Evolutionary conservation across 2,329 filamentous ascomycete genomes (phyloP).

Genomic region (Simplicillium sp.): DNA sequence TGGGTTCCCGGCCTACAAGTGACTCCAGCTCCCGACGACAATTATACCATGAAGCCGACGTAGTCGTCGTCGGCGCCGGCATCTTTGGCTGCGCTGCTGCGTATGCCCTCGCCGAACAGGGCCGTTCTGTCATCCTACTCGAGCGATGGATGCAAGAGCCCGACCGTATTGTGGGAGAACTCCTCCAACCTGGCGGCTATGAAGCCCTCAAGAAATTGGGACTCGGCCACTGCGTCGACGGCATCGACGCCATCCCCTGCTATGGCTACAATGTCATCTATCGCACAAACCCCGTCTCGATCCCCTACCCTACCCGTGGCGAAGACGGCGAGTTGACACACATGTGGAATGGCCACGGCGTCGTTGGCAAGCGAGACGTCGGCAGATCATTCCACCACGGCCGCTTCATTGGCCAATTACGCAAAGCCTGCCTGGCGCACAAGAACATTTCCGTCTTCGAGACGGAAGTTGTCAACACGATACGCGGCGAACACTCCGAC

Average conservation of each 20-base stretch:
- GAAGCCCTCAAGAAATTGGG: constrained; percentile 72
- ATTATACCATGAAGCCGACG: constrained; percentile 59
- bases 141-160: constrained; percentile 87
- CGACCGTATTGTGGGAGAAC: constrained; percentile 89
- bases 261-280: constrained; percentile 85
- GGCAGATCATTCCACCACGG: constrained; percentile 90
- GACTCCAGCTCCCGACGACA: constrained; percentile 38
- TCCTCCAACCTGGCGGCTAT: constrained; percentile 88
- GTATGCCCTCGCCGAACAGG: constrained; percentile 76
- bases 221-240: constrained; percentile 72
- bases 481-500: constrained; percentile 57
- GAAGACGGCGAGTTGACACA: constrained; percentile 30
- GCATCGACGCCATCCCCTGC: constrained; percentile 75
- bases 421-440: constrained; percentile 62
- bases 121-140: constrained; percentile 80
- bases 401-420: constrained; percentile 76
- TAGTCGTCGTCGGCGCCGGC: constrained; percentile 87
- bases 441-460: constrained; percentile 86
- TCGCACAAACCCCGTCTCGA: constrained; percentile 60
- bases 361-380: constrained; percentile 38
- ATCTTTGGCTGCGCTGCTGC: constrained; percentile 83
- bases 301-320: constrained; percentile 67
- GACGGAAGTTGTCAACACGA: constrained; percentile 69
- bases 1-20: constrained; percentile 14
- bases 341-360: constrained; percentile 23